Evolutionary conservation across 2,329 filamentous ascomycete species (phyloP).

Genomic region (Sordariomycetes sp.): DNA sequence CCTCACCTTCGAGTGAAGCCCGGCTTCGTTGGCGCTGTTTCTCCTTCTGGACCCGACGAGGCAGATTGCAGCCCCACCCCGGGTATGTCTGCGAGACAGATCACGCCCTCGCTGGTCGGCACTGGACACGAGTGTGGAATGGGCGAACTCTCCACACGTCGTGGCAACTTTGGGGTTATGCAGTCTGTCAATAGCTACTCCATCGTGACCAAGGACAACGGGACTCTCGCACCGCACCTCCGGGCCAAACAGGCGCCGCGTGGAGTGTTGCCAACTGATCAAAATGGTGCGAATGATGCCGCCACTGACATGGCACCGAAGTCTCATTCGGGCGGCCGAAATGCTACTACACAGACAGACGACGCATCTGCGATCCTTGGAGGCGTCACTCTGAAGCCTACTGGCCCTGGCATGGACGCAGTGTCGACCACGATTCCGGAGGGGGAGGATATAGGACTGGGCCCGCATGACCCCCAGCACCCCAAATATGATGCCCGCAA

Average conservation of each 20-base stretch:
- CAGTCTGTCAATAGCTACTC: not conserved
- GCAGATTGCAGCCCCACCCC: not conserved
- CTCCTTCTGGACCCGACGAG: not conserved
- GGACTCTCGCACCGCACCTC: not conserved
- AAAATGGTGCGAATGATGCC: not conserved
- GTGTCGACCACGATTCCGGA: not conserved
- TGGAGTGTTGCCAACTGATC: not conserved
- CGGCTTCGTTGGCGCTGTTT: not conserved
- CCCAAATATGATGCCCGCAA: slow-evolving; percentile 32
- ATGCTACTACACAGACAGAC: not conserved
- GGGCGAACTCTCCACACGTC: not conserved
- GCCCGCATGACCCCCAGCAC: slow-evolving; percentile 31
- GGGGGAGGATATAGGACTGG: slow-evolving; percentile 9
- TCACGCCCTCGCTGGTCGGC: not conserved
- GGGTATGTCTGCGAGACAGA: not conserved
- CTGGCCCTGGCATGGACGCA: not conserved
- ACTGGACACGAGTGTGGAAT: not conserved
- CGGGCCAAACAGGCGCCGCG: not conserved
- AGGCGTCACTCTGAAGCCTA: not conserved
- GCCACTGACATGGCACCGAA: not conserved
- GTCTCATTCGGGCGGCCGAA: not conserved
- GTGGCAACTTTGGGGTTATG: not conserved
- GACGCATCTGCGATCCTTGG: not conserved
- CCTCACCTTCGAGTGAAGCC: not conserved
- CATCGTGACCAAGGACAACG: not conserved